Conservation (phyloP, 1,284 basidiomycete species). For the Ganoderma sinense region DNA sequence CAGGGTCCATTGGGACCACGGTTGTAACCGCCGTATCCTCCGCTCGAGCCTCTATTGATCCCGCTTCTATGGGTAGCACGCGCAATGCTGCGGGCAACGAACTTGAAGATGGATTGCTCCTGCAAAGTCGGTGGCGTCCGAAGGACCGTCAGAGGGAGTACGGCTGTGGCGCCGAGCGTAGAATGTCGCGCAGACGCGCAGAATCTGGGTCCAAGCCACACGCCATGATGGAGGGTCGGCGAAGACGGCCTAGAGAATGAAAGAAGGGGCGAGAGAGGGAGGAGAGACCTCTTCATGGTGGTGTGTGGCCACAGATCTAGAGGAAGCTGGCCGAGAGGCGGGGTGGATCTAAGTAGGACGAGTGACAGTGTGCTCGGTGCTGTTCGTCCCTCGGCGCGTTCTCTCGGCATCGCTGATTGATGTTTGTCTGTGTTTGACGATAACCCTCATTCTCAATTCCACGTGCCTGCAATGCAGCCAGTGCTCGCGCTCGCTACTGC, state of each 20-base stretch:
- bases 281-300: conserved; percentile 21
- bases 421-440: conserved; percentile 19
- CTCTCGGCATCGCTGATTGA: not conserved
- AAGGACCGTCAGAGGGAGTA: conserved; percentile 2
- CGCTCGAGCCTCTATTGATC: conserved; percentile 14
- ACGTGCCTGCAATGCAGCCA: conserved; percentile 8
- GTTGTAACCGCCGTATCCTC: conserved; percentile 20
- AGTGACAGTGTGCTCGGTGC: too few species aligned
- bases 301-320: not conserved
- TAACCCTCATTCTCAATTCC: conserved; percentile 1
- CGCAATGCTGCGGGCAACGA: conserved; percentile 26
- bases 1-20: conserved; percentile 29
- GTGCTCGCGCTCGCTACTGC: not conserved
- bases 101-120: conserved; percentile 30
- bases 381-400: not conserved
- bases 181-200: conserved; percentile 10
- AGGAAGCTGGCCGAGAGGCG: not conserved
- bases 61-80: conserved; percentile 38
- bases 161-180: not conserved
- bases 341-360: too few species aligned
- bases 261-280: conserved; percentile 15
- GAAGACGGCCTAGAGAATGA: conserved; percentile 1
- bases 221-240: not conserved
- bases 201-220: conserved; percentile 10
- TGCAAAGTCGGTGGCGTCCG: conserved; percentile 7